Percentiles rank a stretch among this genome's conserved stretches.
These are phyloP conservation scores for Aeminium ludgeri DNA, from an alignment of 495 filamentous ascomycete genomes.

Conservation along the genomic window DNA sequence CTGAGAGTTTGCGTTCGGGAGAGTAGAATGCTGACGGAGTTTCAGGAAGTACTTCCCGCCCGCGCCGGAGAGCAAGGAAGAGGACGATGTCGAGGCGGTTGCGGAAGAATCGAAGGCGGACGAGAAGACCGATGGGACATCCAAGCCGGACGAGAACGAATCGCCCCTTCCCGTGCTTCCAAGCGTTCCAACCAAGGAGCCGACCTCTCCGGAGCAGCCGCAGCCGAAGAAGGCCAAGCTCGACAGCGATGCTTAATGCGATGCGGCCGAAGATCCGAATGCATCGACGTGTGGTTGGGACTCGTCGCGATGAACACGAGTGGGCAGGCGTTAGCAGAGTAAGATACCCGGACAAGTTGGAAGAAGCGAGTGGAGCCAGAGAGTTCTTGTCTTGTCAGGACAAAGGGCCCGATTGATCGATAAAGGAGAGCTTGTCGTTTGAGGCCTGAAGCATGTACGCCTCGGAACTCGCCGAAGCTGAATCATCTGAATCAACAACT, in stretches of 20 bases:
- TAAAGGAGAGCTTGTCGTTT: too few species aligned
- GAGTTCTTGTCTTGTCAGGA: too few species aligned
- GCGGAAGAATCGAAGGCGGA: not conserved
- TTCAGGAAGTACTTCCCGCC: constrained; percentile 23
- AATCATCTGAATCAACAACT: too few species aligned
- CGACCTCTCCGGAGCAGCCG: constrained; percentile 16
- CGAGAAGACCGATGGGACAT: not conserved
- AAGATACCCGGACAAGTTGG: too few species aligned
- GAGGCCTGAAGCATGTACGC: too few species aligned
- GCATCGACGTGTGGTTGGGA: too few species aligned
- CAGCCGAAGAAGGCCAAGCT: constrained; percentile 21
- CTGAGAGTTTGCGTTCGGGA: not conserved
- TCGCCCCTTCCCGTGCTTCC: constrained; percentile 17
- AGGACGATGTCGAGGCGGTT: not conserved
- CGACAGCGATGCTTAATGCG: not conserved
- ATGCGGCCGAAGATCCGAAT: too few species aligned
- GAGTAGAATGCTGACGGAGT: not conserved
- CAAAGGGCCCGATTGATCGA: too few species aligned
- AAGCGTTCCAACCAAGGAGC: constrained; percentile 20
- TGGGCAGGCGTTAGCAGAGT: too few species aligned
- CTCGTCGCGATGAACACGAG: too few species aligned
- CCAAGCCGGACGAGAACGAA: constrained; percentile 2
- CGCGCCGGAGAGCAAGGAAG: constrained; percentile 1
- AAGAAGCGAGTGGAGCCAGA: too few species aligned
- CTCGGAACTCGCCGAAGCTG: too few species aligned